Evolutionary conservation across 345 rosid species (phyloP).

Genomic region (Eucalyptus paniculata): DNA sequence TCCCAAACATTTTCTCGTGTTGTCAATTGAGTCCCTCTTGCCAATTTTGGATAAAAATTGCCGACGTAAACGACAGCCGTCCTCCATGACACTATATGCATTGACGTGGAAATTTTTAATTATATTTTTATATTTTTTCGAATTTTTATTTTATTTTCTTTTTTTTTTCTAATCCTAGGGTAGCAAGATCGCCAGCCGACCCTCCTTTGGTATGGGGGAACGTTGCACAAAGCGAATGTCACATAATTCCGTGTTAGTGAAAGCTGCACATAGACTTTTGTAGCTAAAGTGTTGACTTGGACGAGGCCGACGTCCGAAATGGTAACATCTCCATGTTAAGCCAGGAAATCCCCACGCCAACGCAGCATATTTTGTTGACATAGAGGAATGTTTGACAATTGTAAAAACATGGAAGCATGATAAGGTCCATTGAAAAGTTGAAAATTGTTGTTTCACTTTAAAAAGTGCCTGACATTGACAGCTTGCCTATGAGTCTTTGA

Average conservation of each 20-base stretch:
- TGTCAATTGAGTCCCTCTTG: no score
- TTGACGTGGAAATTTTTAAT: no score
- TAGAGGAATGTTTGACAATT: neutral
- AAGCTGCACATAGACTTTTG: neutral
- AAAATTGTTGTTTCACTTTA: neutral
- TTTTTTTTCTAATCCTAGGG: no score
- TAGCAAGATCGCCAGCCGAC: no score
- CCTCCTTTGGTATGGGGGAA: no score
- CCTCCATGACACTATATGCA: no score
- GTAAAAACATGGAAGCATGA: neutral
- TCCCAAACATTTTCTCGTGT: no score
- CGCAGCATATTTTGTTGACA: neutral
- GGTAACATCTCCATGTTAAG: neutral
- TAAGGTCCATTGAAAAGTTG: neutral
- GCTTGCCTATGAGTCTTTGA: neutral
- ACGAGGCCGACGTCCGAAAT: neutral
- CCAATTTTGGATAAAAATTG: no score
- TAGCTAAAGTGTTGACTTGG: neutral
- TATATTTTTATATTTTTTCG: no score
- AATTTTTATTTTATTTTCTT: no score
- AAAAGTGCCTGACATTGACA: neutral
- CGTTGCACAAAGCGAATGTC: no score
- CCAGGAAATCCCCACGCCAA: neutral
- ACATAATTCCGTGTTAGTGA: no score
- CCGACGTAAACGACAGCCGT: fast-evolving